Evolutionary conservation across 306 rosid species (phyloP), one percentile per base, ranked within the genome.

Genomic region (Benincasa hispida): DNA sequence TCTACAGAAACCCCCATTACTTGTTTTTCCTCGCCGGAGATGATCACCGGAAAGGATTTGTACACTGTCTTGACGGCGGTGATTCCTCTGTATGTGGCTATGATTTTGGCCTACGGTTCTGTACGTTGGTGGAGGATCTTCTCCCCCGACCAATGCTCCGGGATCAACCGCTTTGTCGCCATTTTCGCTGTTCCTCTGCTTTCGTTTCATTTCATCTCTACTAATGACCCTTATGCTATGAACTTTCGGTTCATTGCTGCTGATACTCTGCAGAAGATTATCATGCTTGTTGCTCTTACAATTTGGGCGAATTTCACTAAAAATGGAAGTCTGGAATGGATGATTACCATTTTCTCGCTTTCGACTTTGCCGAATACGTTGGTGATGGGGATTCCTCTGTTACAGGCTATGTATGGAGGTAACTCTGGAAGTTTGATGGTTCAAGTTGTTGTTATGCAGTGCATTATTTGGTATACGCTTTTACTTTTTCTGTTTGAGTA

Each of bases 121-220:
- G 80, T 77, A 9, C 80, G 80, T 47, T 77, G 80, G 80, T 77
- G 80, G 80, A 77, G 67, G 37, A 77, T 77, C 62, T 77, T 77
- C 61, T 77, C 80, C 14, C 80, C 80, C 0, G 80, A 77, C 5
- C 80, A 77, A 35, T 77, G 80, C 51, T 77, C 80, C 47, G 80
- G 80, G 5, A 77, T 77, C 80, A 77, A 77, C 65, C 80, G 80
- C 9, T 77, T 77, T 34, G 80, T 77, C 0, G 80, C 80, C 14
- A 54, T 77, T 54, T 77, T 77, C 10, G 80, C 80, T 0, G 80
- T 63, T 9, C 74, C 80, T 5, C 22, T 77, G 14, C 80, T 77
- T 65, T 77, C 80, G 2, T 77, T 77, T 15, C 80, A 77, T 27
- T 77, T 77, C 80, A 77, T 77, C n/a, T 77, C 80, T 12, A 63